phyloP scores from a whole-genome alignment of 441 rosid genomes.

The Francoa sonchifolia region DNA sequence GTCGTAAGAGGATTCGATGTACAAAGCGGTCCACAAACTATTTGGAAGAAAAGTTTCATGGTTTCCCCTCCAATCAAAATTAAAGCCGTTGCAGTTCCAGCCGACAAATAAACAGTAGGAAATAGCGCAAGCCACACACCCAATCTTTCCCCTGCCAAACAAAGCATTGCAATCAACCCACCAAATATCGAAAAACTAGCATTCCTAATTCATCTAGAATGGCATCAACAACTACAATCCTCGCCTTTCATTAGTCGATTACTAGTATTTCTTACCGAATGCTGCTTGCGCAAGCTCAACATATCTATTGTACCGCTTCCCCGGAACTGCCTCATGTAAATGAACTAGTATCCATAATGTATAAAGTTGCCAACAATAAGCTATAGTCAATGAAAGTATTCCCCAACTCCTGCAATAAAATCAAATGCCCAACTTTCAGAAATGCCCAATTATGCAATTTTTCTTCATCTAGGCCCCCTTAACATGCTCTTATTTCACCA shows the following conservation, averaged over 20 bases:
- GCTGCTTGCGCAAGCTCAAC: slow-evolving; percentile 96
- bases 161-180: slow-evolving; percentile 1
- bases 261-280: slow-evolving; percentile 49
- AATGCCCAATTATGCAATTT: no score
- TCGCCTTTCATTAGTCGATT: no score
- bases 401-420: slow-evolving; percentile 97
- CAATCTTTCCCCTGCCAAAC: slow-evolving; percentile 54
- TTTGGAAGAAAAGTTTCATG: slow-evolving; percentile 83
- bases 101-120: slow-evolving; percentile 87
- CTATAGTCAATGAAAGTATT: slow-evolving; percentile 66
- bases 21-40: slow-evolving; percentile 82
- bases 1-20: slow-evolving; percentile 80
- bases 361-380: slow-evolving; percentile 90
- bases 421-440: no score
- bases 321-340: slow-evolving; percentile 88
- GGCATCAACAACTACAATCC: no score
- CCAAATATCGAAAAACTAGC: no score
- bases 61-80: slow-evolving; percentile 91
- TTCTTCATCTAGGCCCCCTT: no score
- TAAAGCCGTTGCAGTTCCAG: slow-evolving; percentile 85
- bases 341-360: slow-evolving; percentile 87
- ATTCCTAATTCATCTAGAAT: no score
- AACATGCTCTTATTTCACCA: no score
- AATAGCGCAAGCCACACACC: slow-evolving; percentile 88
- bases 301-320: slow-evolving; percentile 82